These are phyloP conservation scores for Podila minutissima DNA, from an alignment of 192 early-diverging fungal genomes.

Conservation along the genomic window DNA sequence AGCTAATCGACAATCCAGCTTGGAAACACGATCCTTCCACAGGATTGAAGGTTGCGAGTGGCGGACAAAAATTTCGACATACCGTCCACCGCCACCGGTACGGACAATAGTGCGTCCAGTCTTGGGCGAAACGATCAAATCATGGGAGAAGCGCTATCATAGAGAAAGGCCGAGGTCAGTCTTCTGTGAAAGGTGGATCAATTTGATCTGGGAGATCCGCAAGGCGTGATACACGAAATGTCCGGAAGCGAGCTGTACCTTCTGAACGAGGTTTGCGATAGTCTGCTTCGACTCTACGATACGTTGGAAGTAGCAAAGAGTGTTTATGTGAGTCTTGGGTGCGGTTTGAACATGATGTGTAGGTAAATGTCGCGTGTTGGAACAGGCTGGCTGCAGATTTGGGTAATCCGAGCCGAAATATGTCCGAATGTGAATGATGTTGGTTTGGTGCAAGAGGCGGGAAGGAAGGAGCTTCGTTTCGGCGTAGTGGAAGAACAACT, in stretches of 20 bases:
- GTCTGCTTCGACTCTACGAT: conserved; percentile 48
- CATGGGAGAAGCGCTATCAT: conserved; percentile 59
- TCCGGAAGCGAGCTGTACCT: conserved; percentile 20
- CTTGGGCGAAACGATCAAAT: conserved; percentile 63
- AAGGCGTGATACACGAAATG: not conserved
- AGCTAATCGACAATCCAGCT: not conserved
- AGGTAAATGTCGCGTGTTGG: not conserved
- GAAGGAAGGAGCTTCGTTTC: too few species aligned
- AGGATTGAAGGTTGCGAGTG: not conserved
- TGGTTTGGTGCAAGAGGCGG: too few species aligned
- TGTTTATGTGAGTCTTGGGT: not conserved
- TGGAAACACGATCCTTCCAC: not conserved
- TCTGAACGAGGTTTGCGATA: conserved; percentile 35
- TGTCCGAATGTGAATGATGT: too few species aligned
- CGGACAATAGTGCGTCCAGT: conserved; percentile 68
- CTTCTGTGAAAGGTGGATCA: too few species aligned
- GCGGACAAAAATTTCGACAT: conserved; percentile 18
- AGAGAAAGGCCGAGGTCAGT: not conserved
- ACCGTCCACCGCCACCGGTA: conserved; percentile 75
- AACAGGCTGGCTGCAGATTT: too few species aligned
- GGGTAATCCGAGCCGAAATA: too few species aligned
- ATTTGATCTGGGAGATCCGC: too few species aligned
- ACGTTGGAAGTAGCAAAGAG: not conserved
- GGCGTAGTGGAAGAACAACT: too few species aligned
- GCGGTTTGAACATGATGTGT: not conserved